phyloP scores from a whole-genome alignment of 2,329 filamentous ascomycete genomes.

The Mycosphaerella sp. region DNA sequence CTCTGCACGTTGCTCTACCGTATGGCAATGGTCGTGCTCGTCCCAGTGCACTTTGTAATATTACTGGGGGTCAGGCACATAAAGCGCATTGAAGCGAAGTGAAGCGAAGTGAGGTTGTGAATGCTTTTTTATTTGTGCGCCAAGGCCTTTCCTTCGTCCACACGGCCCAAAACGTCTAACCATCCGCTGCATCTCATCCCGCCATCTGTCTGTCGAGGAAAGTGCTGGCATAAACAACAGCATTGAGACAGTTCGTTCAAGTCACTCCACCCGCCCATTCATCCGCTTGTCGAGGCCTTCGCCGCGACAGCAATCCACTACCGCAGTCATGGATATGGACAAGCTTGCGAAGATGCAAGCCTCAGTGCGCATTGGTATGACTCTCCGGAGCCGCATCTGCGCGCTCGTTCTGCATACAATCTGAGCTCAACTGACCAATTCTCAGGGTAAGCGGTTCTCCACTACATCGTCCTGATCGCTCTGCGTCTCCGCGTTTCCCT shows the following conservation, averaged over 20 bases:
- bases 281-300: conserved; percentile 9
- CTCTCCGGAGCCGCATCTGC: neutral
- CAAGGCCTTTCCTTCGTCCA: neutral
- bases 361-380: conserved; percentile 65
- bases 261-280: conserved; percentile 1
- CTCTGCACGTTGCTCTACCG: no score
- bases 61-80: no score
- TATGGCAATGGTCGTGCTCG: no score
- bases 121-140: no score
- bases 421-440: conserved; percentile 23
- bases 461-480: neutral
- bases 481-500: conserved; percentile 5
- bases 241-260: conserved; percentile 18
- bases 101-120: neutral
- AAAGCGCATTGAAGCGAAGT: neutral
- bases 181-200: conserved; percentile 7
- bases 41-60: no score
- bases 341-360: conserved; percentile 62
- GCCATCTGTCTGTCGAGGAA: conserved; percentile 22
- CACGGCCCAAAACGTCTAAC: conserved; percentile 2
- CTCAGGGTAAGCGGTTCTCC: conserved; percentile 31
- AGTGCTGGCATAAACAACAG: conserved; percentile 20
- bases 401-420: neutral
- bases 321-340: conserved; percentile 54
- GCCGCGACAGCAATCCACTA: conserved; percentile 7